Percentiles rank a stretch among this genome's conserved stretches.
These are phyloP conservation scores for Wallacemonas sp. DNA, from an alignment of 208 protist species.

Conservation along the genomic window DNA sequence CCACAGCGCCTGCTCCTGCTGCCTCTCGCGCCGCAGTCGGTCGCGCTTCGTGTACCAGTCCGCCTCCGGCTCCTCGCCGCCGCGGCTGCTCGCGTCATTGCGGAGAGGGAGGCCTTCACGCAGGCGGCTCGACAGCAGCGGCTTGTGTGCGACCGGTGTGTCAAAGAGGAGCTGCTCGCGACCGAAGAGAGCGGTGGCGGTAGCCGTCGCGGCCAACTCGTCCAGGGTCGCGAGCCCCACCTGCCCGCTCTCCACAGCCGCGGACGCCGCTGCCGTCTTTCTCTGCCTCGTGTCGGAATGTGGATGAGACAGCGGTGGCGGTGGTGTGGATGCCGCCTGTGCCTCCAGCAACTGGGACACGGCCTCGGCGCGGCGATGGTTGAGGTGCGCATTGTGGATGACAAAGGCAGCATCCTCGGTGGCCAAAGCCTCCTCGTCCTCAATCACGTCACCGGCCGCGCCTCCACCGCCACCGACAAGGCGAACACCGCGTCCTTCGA, in stretches of 20 bases:
- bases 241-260: constrained; percentile 18
- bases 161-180: constrained; percentile 30
- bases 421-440: constrained; percentile 6
- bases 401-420: constrained; percentile 24
- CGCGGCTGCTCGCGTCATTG: background rate
- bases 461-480: constrained; percentile 8
- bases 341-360: constrained; percentile 25
- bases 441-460: constrained; percentile 3
- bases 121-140: background rate
- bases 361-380: constrained; percentile 40
- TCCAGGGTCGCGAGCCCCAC: constrained; percentile 27
- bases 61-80: constrained; percentile 3
- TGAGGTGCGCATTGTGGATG: constrained; percentile 42
- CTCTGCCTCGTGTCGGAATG: background rate
- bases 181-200: constrained; percentile 10
- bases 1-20: constrained; percentile 45
- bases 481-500: background rate
- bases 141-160: background rate
- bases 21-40: constrained; percentile 29
- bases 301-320: too few relatives aligned
- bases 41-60: constrained; percentile 58
- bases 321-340: too few relatives aligned
- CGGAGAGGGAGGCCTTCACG: background rate
- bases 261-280: constrained; percentile 12
- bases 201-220: constrained; percentile 30